Evolutionary conservation across 495 filamentous ascomycete species (phyloP), one percentile per base, ranked within the genome.

Genomic region (Aspergillus biplanus): DNA sequence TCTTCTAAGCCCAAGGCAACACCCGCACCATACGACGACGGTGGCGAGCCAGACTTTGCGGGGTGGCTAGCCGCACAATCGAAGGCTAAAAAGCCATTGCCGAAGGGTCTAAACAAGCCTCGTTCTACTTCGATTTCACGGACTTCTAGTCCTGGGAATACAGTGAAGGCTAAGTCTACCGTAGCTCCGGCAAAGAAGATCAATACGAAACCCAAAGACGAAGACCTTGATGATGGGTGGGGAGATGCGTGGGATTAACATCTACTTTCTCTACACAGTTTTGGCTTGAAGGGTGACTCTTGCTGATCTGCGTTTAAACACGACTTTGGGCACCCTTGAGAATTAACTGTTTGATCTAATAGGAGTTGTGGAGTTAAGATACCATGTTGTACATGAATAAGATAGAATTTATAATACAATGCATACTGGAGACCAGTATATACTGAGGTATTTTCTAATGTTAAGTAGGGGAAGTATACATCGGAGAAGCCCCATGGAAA

Each of bases 41-140:
- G 88, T 34, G 89, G 88, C 3, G 92, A 97, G 69, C 92, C 92
- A 2, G 93, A 97, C 72, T 97, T 97, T 75, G 93, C 92, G 18
- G 92, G 91, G 6, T 96, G 93, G 92, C 74, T 97, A 48, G 91
- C 90, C 9, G 92, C 92, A 15, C 92, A 96, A 74, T 84, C 87
- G 18, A 78, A 89, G 66, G 84, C 89, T 63, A 97, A 85, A 59
- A 90, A 88, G 58, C 79, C 86, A 4, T 62, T 96, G 42, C 92
- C 92, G 0, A 97, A 94, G 74, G 92, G 93, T 0, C 68, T 96
- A 53, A 75, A 78, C 7, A 92, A 92, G 69, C 58, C 81, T 16
- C 59, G 74, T 0, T 62, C 80, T 48, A 71, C 69, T 55, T 53
- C 59, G 2, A 56, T 63, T 37, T 46, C 66, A 21, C 66, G 66